These are phyloP conservation scores for Agastache rugosa DNA, from an alignment of 257 asterid species.

Conservation along the genomic window DNA sequence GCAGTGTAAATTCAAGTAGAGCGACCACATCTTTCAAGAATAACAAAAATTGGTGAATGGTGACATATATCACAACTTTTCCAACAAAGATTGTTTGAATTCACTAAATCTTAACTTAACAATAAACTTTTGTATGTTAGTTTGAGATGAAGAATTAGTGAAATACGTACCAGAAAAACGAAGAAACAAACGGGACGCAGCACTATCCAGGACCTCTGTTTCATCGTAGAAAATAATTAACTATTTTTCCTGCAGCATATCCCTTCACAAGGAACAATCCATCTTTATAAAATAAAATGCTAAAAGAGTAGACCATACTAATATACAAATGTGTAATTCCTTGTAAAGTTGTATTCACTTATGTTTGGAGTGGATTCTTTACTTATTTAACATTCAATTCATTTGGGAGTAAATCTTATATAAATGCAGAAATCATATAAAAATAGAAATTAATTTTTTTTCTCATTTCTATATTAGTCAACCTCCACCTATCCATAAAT, in stretches of 20 bases:
- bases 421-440: background rate
- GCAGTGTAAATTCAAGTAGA: background rate
- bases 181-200: constrained; percentile 48
- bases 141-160: background rate
- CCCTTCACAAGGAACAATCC: background rate
- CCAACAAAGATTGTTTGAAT: background rate
- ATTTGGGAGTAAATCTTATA: background rate
- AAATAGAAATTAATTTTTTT: background rate
- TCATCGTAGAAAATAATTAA: constrained; percentile 34
- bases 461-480: too few relatives aligned
- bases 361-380: background rate
- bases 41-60: background rate
- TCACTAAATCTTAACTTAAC: background rate
- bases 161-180: constrained; percentile 45
- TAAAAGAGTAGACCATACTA: background rate
- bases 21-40: background rate
- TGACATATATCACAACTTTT: background rate
- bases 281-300: too few relatives aligned
- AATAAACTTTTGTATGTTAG: background rate
- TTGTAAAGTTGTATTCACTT: background rate
- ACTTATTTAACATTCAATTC: background rate
- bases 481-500: too few relatives aligned
- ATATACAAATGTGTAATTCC: background rate
- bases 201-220: constrained; percentile 45
- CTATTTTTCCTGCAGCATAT: background rate